These are phyloP conservation scores for Paramarasmius palmivorus DNA, from an alignment of 1,284 basidiomycete species.

Conservation along the genomic window DNA sequence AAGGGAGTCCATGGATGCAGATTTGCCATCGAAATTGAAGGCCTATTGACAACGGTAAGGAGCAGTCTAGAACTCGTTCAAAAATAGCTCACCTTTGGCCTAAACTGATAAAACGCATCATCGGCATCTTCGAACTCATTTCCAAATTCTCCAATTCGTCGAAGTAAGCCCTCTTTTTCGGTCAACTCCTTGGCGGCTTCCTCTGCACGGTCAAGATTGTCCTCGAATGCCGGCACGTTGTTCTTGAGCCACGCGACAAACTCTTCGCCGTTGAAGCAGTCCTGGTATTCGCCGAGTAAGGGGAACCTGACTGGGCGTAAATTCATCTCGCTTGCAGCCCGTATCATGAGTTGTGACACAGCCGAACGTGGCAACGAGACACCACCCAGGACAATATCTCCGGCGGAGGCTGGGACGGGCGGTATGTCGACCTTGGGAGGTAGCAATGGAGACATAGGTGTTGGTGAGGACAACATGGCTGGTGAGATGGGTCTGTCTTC, in stretches of 20 bases:
- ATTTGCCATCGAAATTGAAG: conserved; percentile 59
- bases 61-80: neutral
- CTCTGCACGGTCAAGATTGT: conserved; percentile 67
- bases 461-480: conserved; percentile 57
- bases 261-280: conserved; percentile 51
- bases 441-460: conserved; percentile 57
- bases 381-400: conserved; percentile 73
- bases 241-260: conserved; percentile 29
- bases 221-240: conserved; percentile 23
- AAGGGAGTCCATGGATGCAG: conserved; percentile 26
- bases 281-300: conserved; percentile 84
- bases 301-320: conserved; percentile 73
- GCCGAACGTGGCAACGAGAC: conserved; percentile 63
- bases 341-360: conserved; percentile 66
- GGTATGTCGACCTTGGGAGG: conserved; percentile 40
- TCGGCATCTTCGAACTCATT: conserved; percentile 75
- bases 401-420: conserved; percentile 39
- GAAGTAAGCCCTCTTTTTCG: conserved; percentile 72
- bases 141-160: conserved; percentile 79
- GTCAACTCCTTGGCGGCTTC: conserved; percentile 78
- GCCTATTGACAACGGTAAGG: conserved; percentile 43
- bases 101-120: conserved; percentile 80
- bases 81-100: conserved; percentile 57
- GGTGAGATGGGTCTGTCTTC: conserved; percentile 38
- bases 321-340: conserved; percentile 63